phyloP scores from a whole-genome alignment of 2,329 filamentous ascomycete species.

The Hymenoscyphus scutula region DNA sequence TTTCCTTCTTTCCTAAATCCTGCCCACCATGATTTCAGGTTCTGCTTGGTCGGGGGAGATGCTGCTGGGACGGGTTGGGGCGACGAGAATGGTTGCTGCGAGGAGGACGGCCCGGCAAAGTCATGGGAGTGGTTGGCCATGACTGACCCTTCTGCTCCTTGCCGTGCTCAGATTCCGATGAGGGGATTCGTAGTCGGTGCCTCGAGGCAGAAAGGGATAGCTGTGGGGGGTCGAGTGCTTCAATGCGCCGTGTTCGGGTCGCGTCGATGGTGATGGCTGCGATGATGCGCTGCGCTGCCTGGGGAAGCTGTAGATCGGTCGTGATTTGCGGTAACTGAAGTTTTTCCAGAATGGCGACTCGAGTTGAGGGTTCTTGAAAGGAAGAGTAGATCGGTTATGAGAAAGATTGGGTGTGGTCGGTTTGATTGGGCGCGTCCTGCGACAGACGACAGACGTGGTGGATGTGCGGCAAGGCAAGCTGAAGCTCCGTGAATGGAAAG shows the following conservation, averaged over 20 bases:
- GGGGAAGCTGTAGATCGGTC: neutral
- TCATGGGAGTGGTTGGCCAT: conserved; percentile 30
- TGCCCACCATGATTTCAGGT: conserved; percentile 96
- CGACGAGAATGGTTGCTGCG: conserved; percentile 31
- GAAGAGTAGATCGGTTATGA: neutral
- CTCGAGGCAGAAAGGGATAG: conserved; percentile 6
- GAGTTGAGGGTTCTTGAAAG: neutral
- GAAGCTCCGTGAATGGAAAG: neutral
- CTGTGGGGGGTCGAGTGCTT: conserved; percentile 9
- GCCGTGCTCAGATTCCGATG: conserved; percentile 13
- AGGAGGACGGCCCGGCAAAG: conserved; percentile 25
- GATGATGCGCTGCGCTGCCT: neutral
- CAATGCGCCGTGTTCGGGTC: neutral
- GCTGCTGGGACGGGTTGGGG: conserved; percentile 40
- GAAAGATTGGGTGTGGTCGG: conserved; percentile 13
- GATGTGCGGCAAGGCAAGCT: conserved; percentile 1
- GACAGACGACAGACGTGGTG: conserved; percentile 25
- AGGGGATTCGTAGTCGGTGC: neutral
- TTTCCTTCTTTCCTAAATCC: conserved; percentile 74
- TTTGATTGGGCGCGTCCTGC: conserved; percentile 27
- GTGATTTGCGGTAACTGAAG: neutral
- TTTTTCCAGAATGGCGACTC: neutral
- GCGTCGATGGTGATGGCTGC: neutral
- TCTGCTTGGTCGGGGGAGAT: conserved; percentile 79
- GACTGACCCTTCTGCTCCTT: conserved; percentile 20